Evolutionary conservation across 208 protist genomes (phyloP), one percentile per base, ranked within the genome.

Genomic region (Leishmania gerbilli): DNA sequence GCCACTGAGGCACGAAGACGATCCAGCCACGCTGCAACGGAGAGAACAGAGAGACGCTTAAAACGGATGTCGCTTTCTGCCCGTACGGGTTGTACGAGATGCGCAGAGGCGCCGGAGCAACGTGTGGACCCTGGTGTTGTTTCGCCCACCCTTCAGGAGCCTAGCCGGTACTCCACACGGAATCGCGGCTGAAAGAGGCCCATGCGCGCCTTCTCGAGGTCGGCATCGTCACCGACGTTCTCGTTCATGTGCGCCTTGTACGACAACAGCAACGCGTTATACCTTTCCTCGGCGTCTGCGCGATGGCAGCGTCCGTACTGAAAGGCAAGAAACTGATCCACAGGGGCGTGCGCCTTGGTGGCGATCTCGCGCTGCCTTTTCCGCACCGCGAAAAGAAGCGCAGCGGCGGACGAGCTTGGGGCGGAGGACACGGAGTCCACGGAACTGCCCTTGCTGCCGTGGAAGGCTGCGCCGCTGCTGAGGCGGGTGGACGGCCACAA

Each of bases 281-380:
- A 95, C 9, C 90, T 86, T 42, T 58, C 58, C 64, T 86, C 79
- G 1, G 93, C 93, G 31, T 94, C 88, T 0, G 77, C 83, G 9
- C 62, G 79, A 51, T 90, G 88, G 71, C 87, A 96, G 2, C 84
- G 68, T 9, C 84, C 91, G 83, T 91, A 96, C n/a, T 79, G 88
- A 13, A 88, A 7, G 31, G 90, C 88, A 21, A 96, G 77, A 21
- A 95, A 69, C 56, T 84, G 79, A 76, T 96, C 91, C 8, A 96
- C 69, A 17, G 88, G 85, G 13, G 87, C 84, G 37, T 77, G 79
- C n/a, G 79, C 81, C 62, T 92, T 89, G 42, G 74, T 51, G 13
- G 91, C 42, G 34, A 90, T 68, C 69, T 93, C 89, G 1, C 88
- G 88, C 40, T 93, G 90, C 1, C 90, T 90, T 62, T 89, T 89